Evolutionary conservation across 2,329 filamentous ascomycete species (phyloP).

Genomic region (Fusarium setosum): DNA sequence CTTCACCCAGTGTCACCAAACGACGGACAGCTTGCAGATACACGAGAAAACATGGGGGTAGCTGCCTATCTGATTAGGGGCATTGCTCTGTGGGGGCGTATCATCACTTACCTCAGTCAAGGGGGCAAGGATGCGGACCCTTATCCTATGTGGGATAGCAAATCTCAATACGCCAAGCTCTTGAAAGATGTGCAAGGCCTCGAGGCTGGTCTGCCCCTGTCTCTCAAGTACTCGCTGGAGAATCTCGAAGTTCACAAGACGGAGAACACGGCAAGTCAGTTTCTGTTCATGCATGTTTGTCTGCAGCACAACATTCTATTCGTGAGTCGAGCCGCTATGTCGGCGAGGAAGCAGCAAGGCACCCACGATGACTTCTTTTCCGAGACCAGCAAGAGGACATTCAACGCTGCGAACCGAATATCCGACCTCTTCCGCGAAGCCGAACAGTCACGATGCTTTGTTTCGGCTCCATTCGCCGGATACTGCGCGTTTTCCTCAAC

Average conservation of each 20-base stretch:
- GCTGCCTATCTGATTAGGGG: constrained; percentile 89
- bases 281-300: constrained; percentile 90
- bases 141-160: constrained; percentile 82
- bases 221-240: constrained; percentile 79
- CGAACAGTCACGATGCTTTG: constrained; percentile 73
- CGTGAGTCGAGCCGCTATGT: constrained; percentile 87
- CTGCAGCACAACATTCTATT: constrained; percentile 92
- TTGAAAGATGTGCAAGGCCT: constrained; percentile 79
- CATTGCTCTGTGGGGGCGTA: constrained; percentile 88
- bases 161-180: constrained; percentile 81
- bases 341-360: constrained; percentile 75
- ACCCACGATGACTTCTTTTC: constrained; percentile 83
- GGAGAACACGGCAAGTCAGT: constrained; percentile 89
- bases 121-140: constrained; percentile 85
- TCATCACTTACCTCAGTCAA: constrained; percentile 90
- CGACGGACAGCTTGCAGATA: constrained; percentile 72
- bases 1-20: constrained; percentile 71
- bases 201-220: constrained; percentile 73
- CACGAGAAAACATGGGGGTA: constrained; percentile 91
- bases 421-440: constrained; percentile 86
- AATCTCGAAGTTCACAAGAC: constrained; percentile 88
- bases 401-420: constrained; percentile 87
- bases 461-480: constrained; percentile 92
- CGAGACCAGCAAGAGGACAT: constrained; percentile 78
- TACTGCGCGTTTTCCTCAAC: constrained; percentile 95